A percentile compares a stretch with the other conserved stretches of the same genome.
Evolutionary conservation across 2,329 filamentous ascomycete genomes (phyloP).

Genomic region (Anthostomella pinea): DNA sequence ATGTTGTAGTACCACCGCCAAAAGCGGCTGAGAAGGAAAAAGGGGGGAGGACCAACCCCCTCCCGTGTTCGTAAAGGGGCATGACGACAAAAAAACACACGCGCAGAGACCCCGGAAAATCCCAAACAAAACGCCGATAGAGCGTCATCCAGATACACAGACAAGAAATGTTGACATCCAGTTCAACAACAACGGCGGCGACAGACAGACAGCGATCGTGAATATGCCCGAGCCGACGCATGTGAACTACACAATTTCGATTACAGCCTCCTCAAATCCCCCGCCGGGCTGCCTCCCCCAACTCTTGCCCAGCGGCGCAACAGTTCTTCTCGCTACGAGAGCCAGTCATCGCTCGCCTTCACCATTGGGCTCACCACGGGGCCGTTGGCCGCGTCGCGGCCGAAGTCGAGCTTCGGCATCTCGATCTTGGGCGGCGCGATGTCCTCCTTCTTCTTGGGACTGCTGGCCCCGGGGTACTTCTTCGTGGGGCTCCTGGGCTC

Average conservation of each 20-base stretch:
- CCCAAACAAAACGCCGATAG: conserved; percentile 10
- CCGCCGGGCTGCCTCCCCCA: too few species aligned
- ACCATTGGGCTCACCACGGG: conserved; percentile 15
- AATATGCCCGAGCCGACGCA: too few species aligned
- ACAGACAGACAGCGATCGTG: too few species aligned
- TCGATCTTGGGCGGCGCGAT: conserved; percentile 60
- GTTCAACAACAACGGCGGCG: too few species aligned
- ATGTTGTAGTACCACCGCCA: too few species aligned
- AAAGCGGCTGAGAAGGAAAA: background rate
- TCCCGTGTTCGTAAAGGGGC: too few species aligned
- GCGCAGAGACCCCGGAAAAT: conserved; percentile 13
- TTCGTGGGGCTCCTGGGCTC: conserved; percentile 42
- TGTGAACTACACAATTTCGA: conserved; percentile 2
- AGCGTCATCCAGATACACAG: conserved; percentile 13
- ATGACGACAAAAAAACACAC: conserved; percentile 5
- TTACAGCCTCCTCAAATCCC: background rate
- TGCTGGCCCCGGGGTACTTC: conserved; percentile 37
- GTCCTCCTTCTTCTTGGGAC: conserved; percentile 41
- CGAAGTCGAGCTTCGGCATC: conserved; percentile 55
- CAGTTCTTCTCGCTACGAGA: conserved; percentile 26
- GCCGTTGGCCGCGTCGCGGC: conserved; percentile 28
- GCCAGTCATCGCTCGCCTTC: conserved; percentile 28
- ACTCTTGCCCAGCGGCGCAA: conserved; percentile 11
- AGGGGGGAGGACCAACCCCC: background rate
- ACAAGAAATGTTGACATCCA: conserved; percentile 14